These are phyloP conservation scores for Rhizophlyctis rosea DNA, from an alignment of 192 early-diverging fungal genomes.

Conservation along the genomic window DNA sequence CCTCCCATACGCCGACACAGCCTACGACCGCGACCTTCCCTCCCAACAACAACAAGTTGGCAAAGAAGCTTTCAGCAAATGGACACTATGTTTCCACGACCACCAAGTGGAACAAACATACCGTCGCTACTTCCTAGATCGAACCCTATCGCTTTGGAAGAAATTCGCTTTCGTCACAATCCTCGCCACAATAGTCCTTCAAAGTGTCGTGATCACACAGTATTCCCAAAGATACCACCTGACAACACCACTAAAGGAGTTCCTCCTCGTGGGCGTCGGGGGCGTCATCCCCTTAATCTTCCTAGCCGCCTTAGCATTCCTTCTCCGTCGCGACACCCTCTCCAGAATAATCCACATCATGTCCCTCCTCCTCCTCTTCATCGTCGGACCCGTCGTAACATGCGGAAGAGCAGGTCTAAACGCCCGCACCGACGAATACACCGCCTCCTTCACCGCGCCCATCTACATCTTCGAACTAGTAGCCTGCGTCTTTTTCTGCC, in stretches of 20 bases:
- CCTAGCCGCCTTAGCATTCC: not conserved
- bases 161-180: conserved; percentile 15
- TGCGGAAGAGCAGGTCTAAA: conserved; percentile 36
- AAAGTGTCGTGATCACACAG: conserved; percentile 11
- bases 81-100: conserved; percentile 26
- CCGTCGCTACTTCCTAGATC: conserved; percentile 27
- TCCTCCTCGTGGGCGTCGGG: conserved; percentile 20
- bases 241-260: conserved; percentile 13
- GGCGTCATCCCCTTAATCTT: conserved; percentile 15
- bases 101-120: conserved; percentile 25
- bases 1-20: too few relatives aligned
- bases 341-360: conserved; percentile 34
- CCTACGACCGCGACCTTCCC: too few relatives aligned
- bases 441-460: conserved; percentile 39
- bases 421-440: conserved; percentile 16
- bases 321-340: conserved; percentile 3
- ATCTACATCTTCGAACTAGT: conserved; percentile 46
- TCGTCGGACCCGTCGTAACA: conserved; percentile 44
- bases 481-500: conserved; percentile 42
- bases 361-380: conserved; percentile 30
- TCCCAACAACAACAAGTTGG: too few relatives aligned
- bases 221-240: conserved; percentile 15
- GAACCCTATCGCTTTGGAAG: conserved; percentile 19
- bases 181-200: conserved; percentile 2
- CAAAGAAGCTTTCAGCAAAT: too few relatives aligned